phyloP scores from a whole-genome alignment of 768 basidiomycete genomes.

The Hericium alpestre region DNA sequence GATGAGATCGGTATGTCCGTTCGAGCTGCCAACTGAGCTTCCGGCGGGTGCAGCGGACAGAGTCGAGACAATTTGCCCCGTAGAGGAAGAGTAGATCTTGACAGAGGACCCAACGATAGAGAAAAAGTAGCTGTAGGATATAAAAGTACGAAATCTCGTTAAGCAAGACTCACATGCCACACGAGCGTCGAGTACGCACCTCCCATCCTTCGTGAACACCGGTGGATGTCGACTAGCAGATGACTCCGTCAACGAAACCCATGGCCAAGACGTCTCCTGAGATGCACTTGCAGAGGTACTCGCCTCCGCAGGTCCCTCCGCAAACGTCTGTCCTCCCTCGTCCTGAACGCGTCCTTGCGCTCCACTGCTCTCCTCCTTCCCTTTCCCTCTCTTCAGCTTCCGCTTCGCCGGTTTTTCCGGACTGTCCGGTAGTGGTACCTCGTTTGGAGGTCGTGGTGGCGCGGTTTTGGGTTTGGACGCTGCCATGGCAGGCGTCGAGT shows the following conservation, averaged over 20 bases:
- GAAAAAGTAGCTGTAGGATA: conserved; percentile 68
- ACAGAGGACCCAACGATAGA: conserved; percentile 71
- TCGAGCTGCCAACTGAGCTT: conserved; percentile 18
- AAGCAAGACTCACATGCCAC: conserved; percentile 3
- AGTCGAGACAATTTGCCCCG: conserved; percentile 74
- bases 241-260: conserved; percentile 64
- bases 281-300: conserved; percentile 10
- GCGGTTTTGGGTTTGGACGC: conserved; percentile 30
- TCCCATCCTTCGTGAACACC: conserved; percentile 82
- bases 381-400: conserved; percentile 40
- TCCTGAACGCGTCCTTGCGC: neutral
- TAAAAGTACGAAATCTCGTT: neutral
- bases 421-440: conserved; percentile 24
- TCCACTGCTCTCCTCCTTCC: conserved; percentile 13
- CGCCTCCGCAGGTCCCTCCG: conserved; percentile 11
- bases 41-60: conserved; percentile 40
- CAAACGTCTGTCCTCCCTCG: conserved; percentile 23
- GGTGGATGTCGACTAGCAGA: conserved; percentile 55
- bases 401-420: conserved; percentile 20
- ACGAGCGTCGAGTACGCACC: conserved; percentile 33
- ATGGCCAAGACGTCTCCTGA: conserved; percentile 37
- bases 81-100: conserved; percentile 73
- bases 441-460: conserved; percentile 29
- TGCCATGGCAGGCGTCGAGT: conserved; percentile 16
- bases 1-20: conserved; percentile 40